Conservation (phyloP, 768 basidiomycete genomes). For the Leccinum ochraceum region DNA sequence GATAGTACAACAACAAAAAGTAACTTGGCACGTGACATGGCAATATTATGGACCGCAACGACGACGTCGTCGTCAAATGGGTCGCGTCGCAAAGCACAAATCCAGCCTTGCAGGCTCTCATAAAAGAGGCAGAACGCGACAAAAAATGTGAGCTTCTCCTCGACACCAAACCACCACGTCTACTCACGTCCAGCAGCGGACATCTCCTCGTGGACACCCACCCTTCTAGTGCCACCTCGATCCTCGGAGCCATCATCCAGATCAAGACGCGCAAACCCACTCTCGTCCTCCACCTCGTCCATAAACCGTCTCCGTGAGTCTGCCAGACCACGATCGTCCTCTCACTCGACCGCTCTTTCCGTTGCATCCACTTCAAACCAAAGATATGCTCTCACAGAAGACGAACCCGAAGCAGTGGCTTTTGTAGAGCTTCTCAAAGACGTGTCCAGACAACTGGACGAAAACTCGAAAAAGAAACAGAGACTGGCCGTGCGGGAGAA, state of each 20-base stretch:
- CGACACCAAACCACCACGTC: neutral
- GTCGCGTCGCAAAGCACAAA: conserved; percentile 28
- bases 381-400: conserved; percentile 12
- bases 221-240: neutral
- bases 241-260: conserved; percentile 5
- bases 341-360: conserved; percentile 10
- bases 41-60: conserved; percentile 15
- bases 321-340: conserved; percentile 21
- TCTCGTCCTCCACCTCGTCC: conserved; percentile 25
- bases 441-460: conserved; percentile 24
- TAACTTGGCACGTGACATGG: neutral
- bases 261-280: conserved; percentile 13
- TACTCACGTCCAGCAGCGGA: neutral
- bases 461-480: conserved; percentile 31
- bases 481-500: conserved; percentile 11
- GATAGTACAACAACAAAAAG: neutral
- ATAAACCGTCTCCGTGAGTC: conserved; percentile 12
- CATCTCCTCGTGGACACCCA: neutral
- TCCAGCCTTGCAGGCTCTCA: conserved; percentile 26
- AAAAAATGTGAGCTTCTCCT: conserved; percentile 19
- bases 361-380: conserved; percentile 1
- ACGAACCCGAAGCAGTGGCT: conserved; percentile 23
- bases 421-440: conserved; percentile 29
- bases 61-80: conserved; percentile 24
- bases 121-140: conserved; percentile 30